These are phyloP conservation scores for Chaetomiaceae sp. DNA, from an alignment of 2,329 filamentous ascomycete species.

Conservation along the genomic window DNA sequence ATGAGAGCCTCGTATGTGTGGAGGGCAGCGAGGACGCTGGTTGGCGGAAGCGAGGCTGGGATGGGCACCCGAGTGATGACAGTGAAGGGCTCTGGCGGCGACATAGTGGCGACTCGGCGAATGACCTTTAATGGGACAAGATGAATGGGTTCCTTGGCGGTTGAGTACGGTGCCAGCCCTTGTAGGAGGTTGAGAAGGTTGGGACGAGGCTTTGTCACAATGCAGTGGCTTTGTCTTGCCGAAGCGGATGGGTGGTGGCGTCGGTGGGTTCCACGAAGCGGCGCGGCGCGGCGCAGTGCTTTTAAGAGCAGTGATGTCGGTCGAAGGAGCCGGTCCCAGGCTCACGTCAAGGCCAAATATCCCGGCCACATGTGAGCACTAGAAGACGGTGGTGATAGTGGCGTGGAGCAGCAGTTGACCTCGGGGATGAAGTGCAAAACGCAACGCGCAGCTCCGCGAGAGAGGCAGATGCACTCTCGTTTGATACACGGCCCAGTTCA, in stretches of 20 bases:
- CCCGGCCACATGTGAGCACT: no score
- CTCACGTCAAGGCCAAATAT: no score
- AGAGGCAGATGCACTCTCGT: no score
- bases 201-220: background rate
- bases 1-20: slow-evolving; percentile 39
- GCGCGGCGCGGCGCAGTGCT: no score
- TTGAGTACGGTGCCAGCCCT: background rate
- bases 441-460: no score
- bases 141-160: background rate
- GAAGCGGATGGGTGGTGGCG: background rate
- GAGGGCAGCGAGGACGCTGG: slow-evolving; percentile 34
- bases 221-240: background rate
- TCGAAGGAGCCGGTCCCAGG: no score
- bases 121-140: background rate
- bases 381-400: no score
- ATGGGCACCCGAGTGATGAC: slow-evolving; percentile 38
- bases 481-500: no score
- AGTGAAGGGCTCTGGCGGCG: slow-evolving; percentile 25
- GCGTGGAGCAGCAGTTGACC: no score
- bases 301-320: no score
- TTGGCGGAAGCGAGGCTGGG: slow-evolving; percentile 34
- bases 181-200: background rate
- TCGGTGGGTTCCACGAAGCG: no score
- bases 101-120: slow-evolving; percentile 24
- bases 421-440: no score